Evolutionary conservation across 1,284 basidiomycete genomes (phyloP).

Genomic region (Abortiporus biennis): DNA sequence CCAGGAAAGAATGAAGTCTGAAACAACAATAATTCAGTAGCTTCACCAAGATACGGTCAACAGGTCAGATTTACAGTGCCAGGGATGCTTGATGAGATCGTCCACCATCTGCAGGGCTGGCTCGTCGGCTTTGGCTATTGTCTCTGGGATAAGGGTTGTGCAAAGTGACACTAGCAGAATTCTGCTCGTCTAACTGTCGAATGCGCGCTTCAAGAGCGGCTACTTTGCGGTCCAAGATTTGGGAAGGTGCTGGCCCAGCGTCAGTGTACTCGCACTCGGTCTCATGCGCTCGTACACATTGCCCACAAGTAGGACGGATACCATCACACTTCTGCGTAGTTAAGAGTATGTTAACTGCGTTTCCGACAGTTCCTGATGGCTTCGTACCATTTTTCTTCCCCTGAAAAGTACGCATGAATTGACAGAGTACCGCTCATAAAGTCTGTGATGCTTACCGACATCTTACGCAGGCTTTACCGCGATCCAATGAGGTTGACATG

Average conservation of each 20-base stretch:
- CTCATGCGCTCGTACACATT: slow-evolving; percentile 20
- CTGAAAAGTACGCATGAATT: no score
- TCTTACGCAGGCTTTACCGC: slow-evolving; percentile 25
- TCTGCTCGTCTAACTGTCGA: slow-evolving; percentile 19
- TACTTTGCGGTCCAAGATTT: slow-evolving; percentile 23
- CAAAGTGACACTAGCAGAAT: slow-evolving; percentile 16
- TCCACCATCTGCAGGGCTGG: no score
- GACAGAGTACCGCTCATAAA: neutral
- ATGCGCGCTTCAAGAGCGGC: slow-evolving; percentile 21
- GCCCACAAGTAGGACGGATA: slow-evolving; percentile 21
- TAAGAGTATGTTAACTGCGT: no score
- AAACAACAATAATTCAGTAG: no score
- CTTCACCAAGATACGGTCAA: no score
- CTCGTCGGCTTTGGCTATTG: no score
- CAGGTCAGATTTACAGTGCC: no score
- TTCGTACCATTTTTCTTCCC: slow-evolving; percentile 25
- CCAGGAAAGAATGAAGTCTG: neutral
- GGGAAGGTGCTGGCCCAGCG: slow-evolving; percentile 21
- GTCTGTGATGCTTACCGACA: no score
- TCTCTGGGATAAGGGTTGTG: slow-evolving; percentile 24
- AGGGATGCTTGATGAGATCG: no score
- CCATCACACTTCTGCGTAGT: slow-evolving; percentile 28
- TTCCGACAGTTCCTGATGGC: neutral
- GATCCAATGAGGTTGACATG: no score
- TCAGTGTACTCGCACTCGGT: slow-evolving; percentile 28